Evolutionary conservation across 2,329 filamentous ascomycete genomes (phyloP), one percentile per base, ranked within the genome.

Genomic region (Colletotrichum shisoi): DNA sequence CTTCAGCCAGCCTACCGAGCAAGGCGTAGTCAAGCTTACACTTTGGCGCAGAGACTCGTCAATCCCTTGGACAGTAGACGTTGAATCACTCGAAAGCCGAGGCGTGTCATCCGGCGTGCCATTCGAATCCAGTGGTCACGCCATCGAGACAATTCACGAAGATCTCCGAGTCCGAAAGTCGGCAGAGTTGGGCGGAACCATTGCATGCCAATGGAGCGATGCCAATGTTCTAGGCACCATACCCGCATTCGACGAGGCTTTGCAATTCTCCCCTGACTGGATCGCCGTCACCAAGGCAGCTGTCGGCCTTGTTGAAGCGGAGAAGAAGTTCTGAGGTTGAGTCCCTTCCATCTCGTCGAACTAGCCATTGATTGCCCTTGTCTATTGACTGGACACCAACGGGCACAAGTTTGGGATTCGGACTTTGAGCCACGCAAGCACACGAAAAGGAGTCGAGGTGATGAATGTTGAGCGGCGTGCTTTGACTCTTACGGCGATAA

Each of bases 121-220:
- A 27, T 19, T 56, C 37, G 59, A 58, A 42, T 19, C 21, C 48
- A 24, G 67, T 27, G 7, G 68, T 66, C 19, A 37, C 51, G n/a
- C 70, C 57, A 8, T 3, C 46, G 24, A 60, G 51, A 69, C 69
- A 44, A 19, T 24, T n/a, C 72, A 70, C n/a, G 73, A 67, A 9
- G 74, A 74, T 57, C 62, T 74, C 6, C 53, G 58, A 73, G 17
- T 73, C 73, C 44, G 72, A 75, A 60, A 77, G 76, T 15, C 19
- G 73, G 67, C 39, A 59, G 76, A 57, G 1, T 75, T 93, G 40
- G 84, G 83, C 70, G 91, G 93, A 1, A 84, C 81, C 40, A 87
- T 94, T 1, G 84, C 89, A 17, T 98, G 95, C 78, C 81, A 91
- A 39, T 98, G 94, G 93, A 93, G 90, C 73, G 95, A 99, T 79